Conservation (phyloP, 2,329 filamentous ascomycete genomes). For the Aureobasidium namibiae region DNA sequence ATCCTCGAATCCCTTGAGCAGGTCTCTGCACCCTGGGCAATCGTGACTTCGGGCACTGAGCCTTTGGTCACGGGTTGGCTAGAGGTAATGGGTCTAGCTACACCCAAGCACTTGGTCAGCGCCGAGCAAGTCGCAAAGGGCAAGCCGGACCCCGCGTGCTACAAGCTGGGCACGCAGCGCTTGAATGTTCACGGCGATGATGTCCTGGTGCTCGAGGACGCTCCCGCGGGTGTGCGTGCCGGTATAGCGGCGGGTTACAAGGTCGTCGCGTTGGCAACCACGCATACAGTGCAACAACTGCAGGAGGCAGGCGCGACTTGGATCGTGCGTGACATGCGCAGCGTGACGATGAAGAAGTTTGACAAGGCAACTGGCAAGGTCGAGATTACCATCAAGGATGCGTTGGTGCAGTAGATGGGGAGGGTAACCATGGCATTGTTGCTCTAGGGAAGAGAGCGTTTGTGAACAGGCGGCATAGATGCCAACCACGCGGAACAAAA, state of each 20-base stretch:
- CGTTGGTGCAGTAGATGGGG: slow-evolving; percentile 32
- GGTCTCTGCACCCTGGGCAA: slow-evolving; percentile 66
- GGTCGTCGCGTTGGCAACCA: slow-evolving; percentile 78
- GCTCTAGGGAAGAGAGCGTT: not conserved
- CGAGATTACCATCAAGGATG: slow-evolving; percentile 60
- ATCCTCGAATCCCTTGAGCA: slow-evolving; percentile 50
- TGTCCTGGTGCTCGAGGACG: slow-evolving; percentile 79
- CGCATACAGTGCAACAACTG: slow-evolving; percentile 67
- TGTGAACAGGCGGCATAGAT: not conserved
- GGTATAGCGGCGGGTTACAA: slow-evolving; percentile 81
- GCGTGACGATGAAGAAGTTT: slow-evolving; percentile 54
- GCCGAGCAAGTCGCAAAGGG: slow-evolving; percentile 42
- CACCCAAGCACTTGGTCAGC: slow-evolving; percentile 38
- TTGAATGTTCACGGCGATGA: slow-evolving; percentile 26
- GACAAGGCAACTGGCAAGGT: slow-evolving; percentile 50
- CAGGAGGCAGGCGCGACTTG: slow-evolving; percentile 73
- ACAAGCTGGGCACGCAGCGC: slow-evolving; percentile 35
- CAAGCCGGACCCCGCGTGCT: slow-evolving; percentile 44
- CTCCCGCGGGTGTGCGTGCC: slow-evolving; percentile 72
- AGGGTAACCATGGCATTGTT: not conserved
- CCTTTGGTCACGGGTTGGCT: slow-evolving; percentile 44
- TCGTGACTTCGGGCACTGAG: slow-evolving; percentile 51
- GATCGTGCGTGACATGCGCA: slow-evolving; percentile 72
- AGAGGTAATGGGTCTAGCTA: slow-evolving; percentile 39
- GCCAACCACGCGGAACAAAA: not conserved